Base-by-base conservation (phyloP, 306 rosid species). In the Begonia loranthoides region DNA sequence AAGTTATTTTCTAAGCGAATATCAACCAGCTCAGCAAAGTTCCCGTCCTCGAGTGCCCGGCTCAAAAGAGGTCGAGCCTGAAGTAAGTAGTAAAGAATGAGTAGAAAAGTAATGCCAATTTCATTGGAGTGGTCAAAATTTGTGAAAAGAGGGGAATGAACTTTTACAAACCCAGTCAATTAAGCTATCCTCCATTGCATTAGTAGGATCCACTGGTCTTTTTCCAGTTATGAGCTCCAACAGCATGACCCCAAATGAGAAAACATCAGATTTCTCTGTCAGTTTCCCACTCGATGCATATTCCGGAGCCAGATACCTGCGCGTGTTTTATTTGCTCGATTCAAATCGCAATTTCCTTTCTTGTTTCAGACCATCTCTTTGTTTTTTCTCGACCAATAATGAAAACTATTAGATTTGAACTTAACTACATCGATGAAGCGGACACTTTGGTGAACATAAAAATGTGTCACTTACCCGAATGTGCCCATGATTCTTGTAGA, bases 401-500 rank as follows among this genome's bases (percentile, higher is more conserved):
- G 36, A 28, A 28, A 28, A 28, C 36, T 28, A 28, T 4, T 28
- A 28, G 47, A 43, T 43, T 43, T 10, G 47, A 43, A 43, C 13
- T 4, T 12, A 3, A 11, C 4, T 1, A 2, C 13, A 12, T 13
- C 3, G 47, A 10, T 10, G 47, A 43, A 43, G 6, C 47, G 13
- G n/a, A 43, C 3, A 1, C 6, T 11, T 43, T 43, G 47, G 15
- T 43, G 47, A 43, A 43, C 15, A 7, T 10, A 2, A 12, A 4
- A 10, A 43, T n/a, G 47, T 12, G 3, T 11, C 5, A 9, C 59
- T 57, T 70, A 87, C 95, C 97, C 97, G 55, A 88, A 77, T 36
- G 95, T 84, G 39, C 97, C 96, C 95, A 88, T 84, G 46, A 84
- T 89, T 61, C 93, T 69, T 48, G 97, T 88, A 11, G 97, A 81